Conservation (phyloP, 1,284 basidiomycete genomes). For the Takashimella koratensis region DNA sequence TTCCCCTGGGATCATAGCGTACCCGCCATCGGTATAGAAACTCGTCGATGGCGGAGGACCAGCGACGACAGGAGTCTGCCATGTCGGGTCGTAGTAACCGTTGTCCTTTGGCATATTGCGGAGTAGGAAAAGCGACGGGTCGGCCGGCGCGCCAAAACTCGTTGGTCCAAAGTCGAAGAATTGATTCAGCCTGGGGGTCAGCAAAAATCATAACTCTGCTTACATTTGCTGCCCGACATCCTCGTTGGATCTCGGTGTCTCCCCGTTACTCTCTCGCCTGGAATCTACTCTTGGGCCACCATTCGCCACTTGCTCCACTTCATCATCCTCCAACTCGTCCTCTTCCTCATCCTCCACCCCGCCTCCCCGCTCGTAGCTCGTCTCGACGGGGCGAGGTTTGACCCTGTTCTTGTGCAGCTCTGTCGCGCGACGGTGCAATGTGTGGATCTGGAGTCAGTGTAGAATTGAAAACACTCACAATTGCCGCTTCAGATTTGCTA, state of each 20-base stretch:
- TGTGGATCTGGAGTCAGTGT: constrained; percentile 27
- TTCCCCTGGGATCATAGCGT: too few species aligned
- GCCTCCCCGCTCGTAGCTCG: neutral
- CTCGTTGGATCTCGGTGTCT: neutral
- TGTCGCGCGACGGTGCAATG: constrained; percentile 32
- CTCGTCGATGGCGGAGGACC: neutral
- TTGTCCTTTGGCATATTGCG: neutral
- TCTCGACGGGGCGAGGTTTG: neutral
- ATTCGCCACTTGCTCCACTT: neutral
- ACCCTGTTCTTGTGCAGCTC: constrained; percentile 19
- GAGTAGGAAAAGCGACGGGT: neutral
- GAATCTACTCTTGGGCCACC: neutral
- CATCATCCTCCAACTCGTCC: neutral
- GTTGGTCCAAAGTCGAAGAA: neutral
- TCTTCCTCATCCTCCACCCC: neutral
- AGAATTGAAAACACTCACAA: constrained; percentile 23
- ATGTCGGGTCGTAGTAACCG: neutral
- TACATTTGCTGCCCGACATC: neutral
- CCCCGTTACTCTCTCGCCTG: neutral
- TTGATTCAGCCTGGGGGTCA: neutral
- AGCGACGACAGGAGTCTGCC: neutral
- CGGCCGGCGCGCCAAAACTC: neutral
- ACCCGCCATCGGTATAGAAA: neutral
- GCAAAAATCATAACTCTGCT: neutral
- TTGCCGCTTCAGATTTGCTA: constrained; percentile 41